Evolutionary conservation across 179 eudicot species (phyloP).

Genomic region (Beta corolliflora): DNA sequence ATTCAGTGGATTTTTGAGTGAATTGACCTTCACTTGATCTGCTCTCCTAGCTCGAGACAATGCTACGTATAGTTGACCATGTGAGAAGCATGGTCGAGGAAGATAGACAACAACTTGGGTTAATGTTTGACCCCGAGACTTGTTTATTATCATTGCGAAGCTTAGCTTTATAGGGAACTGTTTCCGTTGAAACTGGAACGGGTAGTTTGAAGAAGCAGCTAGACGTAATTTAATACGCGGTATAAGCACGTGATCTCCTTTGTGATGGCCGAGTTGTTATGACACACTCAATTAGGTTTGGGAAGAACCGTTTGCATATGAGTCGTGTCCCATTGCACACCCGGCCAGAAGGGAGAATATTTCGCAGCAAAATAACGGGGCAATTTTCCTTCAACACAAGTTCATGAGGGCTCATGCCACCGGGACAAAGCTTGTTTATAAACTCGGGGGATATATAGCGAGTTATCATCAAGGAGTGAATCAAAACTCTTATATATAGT

Average conservation of each 20-base stretch:
- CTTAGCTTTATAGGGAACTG: not conserved
- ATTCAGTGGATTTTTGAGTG: too few relatives aligned
- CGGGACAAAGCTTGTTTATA: constrained; percentile 9
- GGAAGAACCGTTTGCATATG: too few relatives aligned
- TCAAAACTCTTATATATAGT: not conserved
- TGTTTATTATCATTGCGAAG: not conserved
- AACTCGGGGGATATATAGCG: constrained; percentile 5
- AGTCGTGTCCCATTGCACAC: constrained; percentile 15
- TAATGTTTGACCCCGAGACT: too few relatives aligned
- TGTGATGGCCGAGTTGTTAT: not conserved
- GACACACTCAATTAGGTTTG: not conserved
- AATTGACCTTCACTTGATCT: too few relatives aligned
- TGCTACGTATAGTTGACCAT: too few relatives aligned
- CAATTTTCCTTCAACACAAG: not conserved
- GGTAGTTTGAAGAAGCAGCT: not conserved
- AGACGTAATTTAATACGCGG: not conserved
- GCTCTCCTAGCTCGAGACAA: too few relatives aligned
- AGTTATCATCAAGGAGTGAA: not conserved
- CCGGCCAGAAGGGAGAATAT: not conserved
- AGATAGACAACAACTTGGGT: too few relatives aligned
- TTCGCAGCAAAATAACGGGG: constrained; percentile 4
- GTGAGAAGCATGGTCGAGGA: too few relatives aligned
- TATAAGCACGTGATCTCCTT: not conserved
- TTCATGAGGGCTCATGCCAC: constrained; percentile 8
- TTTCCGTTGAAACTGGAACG: not conserved